Percentiles rank a stretch among this genome's conserved stretches.
phyloP scores from a whole-genome alignment of 768 basidiomycete genomes.

The Floccularia luteovirens region DNA sequence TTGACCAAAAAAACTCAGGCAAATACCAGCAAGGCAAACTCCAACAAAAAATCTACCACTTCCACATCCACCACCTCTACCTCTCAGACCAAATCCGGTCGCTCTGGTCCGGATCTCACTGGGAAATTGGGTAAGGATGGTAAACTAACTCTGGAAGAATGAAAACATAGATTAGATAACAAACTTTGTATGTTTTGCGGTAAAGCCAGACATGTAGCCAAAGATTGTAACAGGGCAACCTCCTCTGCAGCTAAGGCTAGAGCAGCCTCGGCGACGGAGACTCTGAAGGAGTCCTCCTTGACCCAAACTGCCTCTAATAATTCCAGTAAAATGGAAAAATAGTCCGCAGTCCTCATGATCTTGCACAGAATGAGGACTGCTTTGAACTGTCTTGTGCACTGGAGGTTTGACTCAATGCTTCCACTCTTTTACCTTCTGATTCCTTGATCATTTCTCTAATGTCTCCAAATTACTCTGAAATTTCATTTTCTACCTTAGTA shows the following conservation, averaged over 20 bases:
- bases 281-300: too few relatives aligned
- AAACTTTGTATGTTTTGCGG: constrained; percentile 19
- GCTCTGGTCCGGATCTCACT: background rate
- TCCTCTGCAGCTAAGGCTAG: background rate
- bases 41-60: too few relatives aligned
- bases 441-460: too few relatives aligned
- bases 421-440: constrained; percentile 1
- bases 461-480: background rate
- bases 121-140: constrained; percentile 25
- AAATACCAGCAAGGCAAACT: background rate
- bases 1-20: background rate
- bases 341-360: constrained; percentile 1
- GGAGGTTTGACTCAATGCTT: constrained; percentile 1
- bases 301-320: too few relatives aligned
- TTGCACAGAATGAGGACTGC: constrained; percentile 2
- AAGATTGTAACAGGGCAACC: background rate
- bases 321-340: constrained; percentile 3
- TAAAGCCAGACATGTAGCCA: background rate
- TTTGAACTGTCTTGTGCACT: background rate
- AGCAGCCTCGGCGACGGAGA: background rate
- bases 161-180: constrained; percentile 14
- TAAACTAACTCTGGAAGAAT: constrained; percentile 18
- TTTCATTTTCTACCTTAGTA: background rate
- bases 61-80: background rate
- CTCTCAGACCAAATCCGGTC: background rate